Evolutionary conservation across 1,139 yeast species (phyloP).

Genomic region (Saccharomyces hybrid): DNA sequence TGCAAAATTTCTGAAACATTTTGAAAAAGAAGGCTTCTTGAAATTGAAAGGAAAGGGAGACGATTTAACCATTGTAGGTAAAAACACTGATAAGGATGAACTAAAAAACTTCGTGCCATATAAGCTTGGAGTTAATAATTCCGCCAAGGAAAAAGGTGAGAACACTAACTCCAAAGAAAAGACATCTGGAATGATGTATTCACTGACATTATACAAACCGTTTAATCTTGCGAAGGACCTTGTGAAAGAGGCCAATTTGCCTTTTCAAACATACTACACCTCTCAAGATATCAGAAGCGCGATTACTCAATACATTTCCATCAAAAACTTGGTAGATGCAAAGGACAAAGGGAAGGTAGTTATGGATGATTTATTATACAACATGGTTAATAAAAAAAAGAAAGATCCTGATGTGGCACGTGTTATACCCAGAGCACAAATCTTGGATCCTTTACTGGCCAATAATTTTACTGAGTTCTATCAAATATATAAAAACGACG

Average conservation of each 20-base stretch:
- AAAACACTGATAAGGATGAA: constrained; percentile 43
- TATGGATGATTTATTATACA: constrained; percentile 43
- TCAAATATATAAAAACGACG: constrained; percentile 45
- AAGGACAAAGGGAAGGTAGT: constrained; percentile 41
- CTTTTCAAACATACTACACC: constrained; percentile 41
- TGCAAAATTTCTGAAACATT: constrained; percentile 72
- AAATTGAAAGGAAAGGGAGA: constrained; percentile 70
- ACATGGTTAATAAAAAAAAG: constrained; percentile 31
- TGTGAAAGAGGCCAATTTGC: constrained; percentile 40
- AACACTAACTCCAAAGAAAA: background rate
- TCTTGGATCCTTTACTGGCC: constrained; percentile 42
- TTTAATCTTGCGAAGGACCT: constrained; percentile 43
- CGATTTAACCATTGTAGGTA: constrained; percentile 51
- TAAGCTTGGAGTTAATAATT: constrained; percentile 14
- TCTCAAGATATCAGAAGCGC: constrained; percentile 46
- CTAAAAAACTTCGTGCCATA: constrained; percentile 61
- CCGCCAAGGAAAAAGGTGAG: background rate
- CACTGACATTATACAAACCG: constrained; percentile 47
- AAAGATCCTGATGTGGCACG: constrained; percentile 19
- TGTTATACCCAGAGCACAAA: constrained; percentile 43
- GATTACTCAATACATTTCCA: constrained; percentile 49
- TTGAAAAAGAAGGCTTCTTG: constrained; percentile 65
- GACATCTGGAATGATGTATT: constrained; percentile 28
- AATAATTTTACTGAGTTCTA: constrained; percentile 51
- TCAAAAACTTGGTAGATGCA: constrained; percentile 46